Conservation (phyloP, 306 rosid genomes). For the Purshia tridentata region DNA sequence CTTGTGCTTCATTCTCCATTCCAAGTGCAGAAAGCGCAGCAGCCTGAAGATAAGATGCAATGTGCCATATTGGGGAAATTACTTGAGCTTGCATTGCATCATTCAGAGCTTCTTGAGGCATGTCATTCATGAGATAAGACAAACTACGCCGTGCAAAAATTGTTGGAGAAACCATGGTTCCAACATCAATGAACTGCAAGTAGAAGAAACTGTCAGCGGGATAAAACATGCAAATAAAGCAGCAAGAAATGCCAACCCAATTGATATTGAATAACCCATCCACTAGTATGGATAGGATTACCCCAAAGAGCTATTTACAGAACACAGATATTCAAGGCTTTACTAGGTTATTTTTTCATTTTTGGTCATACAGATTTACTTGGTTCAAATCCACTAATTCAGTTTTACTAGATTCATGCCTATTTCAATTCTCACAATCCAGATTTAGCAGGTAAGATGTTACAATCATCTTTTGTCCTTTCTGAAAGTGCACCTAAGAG, state of each 20-base stretch:
- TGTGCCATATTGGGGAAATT: conserved; percentile 67
- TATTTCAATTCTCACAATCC: background rate
- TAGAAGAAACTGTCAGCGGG: conserved; percentile 15
- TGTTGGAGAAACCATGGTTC: conserved; percentile 81
- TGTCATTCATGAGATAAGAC: conserved; percentile 65
- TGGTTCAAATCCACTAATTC: background rate
- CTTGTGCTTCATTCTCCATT: conserved; percentile 65
- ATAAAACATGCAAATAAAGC: background rate
- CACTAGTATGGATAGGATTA: background rate
- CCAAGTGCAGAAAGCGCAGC: conserved; percentile 56
- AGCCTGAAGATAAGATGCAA: conserved; percentile 84
- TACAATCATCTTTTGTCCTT: background rate
- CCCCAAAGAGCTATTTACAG: background rate
- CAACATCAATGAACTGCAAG: conserved; percentile 63
- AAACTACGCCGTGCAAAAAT: conserved; percentile 65
- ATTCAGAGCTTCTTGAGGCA: conserved; percentile 61
- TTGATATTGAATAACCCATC: conserved; percentile 1
- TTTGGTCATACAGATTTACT: no score
- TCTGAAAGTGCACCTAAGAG: background rate
- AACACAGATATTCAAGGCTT: background rate
- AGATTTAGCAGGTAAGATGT: background rate
- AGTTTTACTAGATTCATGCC: background rate
- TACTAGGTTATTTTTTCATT: background rate
- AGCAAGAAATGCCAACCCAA: background rate
- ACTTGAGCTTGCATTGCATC: conserved; percentile 80